Conservation (phyloP, 1,284 basidiomycete genomes). For the Filobasidium uniguttulatum region DNA sequence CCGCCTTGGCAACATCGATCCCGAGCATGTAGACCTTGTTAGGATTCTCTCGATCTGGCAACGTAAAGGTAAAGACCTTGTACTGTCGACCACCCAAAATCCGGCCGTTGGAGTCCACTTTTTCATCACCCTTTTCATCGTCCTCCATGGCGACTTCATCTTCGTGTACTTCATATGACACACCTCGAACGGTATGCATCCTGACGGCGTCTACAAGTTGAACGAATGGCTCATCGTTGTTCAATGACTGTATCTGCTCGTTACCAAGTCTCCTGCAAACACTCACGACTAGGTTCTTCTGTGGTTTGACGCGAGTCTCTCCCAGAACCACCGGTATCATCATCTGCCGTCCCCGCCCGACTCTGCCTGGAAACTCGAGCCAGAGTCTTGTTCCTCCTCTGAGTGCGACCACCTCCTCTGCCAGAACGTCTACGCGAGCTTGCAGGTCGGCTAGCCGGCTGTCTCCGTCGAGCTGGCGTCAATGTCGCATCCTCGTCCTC, state of each 20-base stretch:
- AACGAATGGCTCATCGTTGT: background rate
- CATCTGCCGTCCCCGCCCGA: background rate
- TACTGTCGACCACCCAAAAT: slow-evolving; percentile 73
- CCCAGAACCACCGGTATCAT: slow-evolving; percentile 9
- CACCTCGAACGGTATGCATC: slow-evolving; percentile 58
- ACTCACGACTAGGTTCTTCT: background rate
- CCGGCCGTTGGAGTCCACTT: slow-evolving; percentile 74
- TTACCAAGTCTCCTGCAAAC: background rate
- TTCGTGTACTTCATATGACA: slow-evolving; percentile 62
- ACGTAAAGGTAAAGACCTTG: slow-evolving; percentile 74
- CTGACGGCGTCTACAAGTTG: slow-evolving; percentile 44
- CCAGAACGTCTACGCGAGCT: slow-evolving; percentile 14
- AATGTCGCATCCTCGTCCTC: background rate
- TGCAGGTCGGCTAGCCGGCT: background rate
- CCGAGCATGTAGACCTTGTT: slow-evolving; percentile 84
- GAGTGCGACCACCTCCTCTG: slow-evolving; percentile 11
- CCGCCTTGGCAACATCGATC: slow-evolving; percentile 89
- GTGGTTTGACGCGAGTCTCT: background rate
- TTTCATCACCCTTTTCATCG: slow-evolving; percentile 76
- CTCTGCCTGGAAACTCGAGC: slow-evolving; percentile 8
- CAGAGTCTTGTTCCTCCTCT: background rate
- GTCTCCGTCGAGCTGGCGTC: background rate
- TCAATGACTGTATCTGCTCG: background rate
- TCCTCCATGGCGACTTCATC: slow-evolving; percentile 77
- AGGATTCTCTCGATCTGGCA: slow-evolving; percentile 61